A percentile compares a stretch with the other conserved stretches of the same genome.
Conservation (phyloP, 768 basidiomycete species). For the Cyathus striatus region DNA sequence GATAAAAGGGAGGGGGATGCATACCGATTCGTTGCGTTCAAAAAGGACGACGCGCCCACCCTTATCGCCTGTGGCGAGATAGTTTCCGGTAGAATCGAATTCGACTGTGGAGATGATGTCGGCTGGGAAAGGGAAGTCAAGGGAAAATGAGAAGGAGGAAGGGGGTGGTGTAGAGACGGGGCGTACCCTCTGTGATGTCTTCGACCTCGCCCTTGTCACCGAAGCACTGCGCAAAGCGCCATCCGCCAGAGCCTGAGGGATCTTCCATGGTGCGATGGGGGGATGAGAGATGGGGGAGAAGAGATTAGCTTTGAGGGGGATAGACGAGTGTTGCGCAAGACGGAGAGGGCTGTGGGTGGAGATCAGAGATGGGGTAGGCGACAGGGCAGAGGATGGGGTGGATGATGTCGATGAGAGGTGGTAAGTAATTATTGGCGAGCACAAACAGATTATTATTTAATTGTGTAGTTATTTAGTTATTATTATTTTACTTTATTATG, state of each 20-base stretch:
- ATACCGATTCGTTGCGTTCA: conserved; percentile 94
- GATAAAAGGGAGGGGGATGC: conserved; percentile 13
- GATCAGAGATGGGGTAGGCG: background rate
- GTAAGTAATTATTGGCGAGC: conserved; percentile 5
- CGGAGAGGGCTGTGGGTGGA: background rate
- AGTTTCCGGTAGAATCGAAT: conserved; percentile 99
- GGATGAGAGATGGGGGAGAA: background rate
- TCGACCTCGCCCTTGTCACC: conserved; percentile 99
- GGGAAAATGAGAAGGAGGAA: conserved; percentile 7
- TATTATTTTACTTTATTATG: too few relatives aligned
- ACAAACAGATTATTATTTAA: too few relatives aligned
- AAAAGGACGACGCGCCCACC: conserved; percentile 98
- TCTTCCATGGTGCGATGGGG: conserved; percentile 60
- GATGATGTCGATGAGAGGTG: background rate
- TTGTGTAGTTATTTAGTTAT: too few relatives aligned
- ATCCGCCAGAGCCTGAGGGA: conserved; percentile 83
- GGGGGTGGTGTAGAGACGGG: background rate
- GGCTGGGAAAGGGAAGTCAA: conserved; percentile 45
- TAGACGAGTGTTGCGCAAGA: too few relatives aligned
- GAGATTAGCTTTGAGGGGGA: too few relatives aligned
- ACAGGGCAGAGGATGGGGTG: background rate
- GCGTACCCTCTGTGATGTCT: conserved; percentile 96
- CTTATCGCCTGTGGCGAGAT: conserved; percentile 99
- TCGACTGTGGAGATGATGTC: conserved; percentile 99
- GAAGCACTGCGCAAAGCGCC: conserved; percentile 99